Evolutionary conservation across 805 yeast genomes (phyloP).

Genomic region (Candida wancherniae): DNA sequence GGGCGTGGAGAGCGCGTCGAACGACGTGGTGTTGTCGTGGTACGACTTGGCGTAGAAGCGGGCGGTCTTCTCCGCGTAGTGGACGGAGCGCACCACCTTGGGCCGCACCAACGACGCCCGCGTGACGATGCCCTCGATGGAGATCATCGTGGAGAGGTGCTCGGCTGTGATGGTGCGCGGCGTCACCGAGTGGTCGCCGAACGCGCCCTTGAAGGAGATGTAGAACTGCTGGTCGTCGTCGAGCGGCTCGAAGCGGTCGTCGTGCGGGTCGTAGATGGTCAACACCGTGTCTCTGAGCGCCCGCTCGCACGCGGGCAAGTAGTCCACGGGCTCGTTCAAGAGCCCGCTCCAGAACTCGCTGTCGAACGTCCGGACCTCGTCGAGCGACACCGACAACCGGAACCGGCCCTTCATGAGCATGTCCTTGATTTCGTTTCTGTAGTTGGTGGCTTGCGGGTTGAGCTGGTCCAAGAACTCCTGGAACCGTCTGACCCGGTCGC

Average conservation of each 20-base stretch:
- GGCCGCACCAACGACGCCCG: conserved; percentile 92
- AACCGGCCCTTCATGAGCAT: conserved; percentile 65
- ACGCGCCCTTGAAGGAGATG: conserved; percentile 82
- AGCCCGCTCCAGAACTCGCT: conserved; percentile 72
- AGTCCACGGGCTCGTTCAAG: conserved; percentile 74
- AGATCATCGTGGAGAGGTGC: conserved; percentile 73
- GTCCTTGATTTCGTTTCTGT: conserved; percentile 63
- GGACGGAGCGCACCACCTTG: conserved; percentile 85
- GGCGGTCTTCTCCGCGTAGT: conserved; percentile 80
- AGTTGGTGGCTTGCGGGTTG: conserved; percentile 50
- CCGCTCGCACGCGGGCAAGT: conserved; percentile 80
- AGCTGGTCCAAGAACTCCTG: conserved; percentile 74
- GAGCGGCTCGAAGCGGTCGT: conserved; percentile 46
- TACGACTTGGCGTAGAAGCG: conserved; percentile 88
- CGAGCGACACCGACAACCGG: conserved; percentile 72
- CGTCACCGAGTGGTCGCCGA: conserved; percentile 80
- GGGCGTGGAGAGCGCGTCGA: conserved; percentile 76
- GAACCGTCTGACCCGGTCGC: conserved; percentile 83
- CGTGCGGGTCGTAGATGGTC: conserved; percentile 63
- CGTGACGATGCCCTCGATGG: conserved; percentile 94
- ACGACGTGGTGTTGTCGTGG: conserved; percentile 86
- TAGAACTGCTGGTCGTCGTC: conserved; percentile 63
- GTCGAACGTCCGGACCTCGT: conserved; percentile 84
- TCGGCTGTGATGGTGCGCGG: conserved; percentile 82
- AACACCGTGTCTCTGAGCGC: conserved; percentile 78